Evolutionary conservation across 345 rosid species (phyloP).

Genomic region (sweet orange (Citrus sinensis)): DNA sequence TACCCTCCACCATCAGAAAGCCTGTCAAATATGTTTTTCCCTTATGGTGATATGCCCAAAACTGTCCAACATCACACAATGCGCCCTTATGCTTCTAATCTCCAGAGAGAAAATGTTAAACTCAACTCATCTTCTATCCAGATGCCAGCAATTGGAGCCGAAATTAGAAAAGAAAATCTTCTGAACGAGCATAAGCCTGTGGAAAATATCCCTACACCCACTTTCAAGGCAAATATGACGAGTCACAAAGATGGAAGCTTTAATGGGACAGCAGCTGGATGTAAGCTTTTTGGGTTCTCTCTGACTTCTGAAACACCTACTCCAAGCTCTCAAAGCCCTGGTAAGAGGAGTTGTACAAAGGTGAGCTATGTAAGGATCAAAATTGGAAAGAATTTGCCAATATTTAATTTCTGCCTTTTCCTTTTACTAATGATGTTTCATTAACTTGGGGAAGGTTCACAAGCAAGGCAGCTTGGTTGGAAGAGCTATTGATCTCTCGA

Average conservation of each 20-base stretch:
- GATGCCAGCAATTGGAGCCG: constrained; percentile 31
- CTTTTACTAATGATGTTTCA: constrained; percentile 1
- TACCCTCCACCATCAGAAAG: constrained; percentile 53
- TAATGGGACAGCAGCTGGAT: constrained; percentile 43
- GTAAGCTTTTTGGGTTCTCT: constrained; percentile 84
- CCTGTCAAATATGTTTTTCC: constrained; percentile 37
- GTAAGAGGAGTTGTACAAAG: constrained; percentile 93
- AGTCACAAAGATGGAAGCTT: constrained; percentile 36
- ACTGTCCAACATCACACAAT: constrained; percentile 32
- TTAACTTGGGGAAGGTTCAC: constrained; percentile 60
- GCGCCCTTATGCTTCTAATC: constrained; percentile 28
- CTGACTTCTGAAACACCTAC: constrained; percentile 52
- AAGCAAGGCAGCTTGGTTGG: constrained; percentile 95
- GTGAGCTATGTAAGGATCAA: constrained; percentile 34
- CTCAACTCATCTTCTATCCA: constrained; percentile 29
- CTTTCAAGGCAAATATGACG: constrained; percentile 31
- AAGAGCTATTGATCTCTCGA: constrained; percentile 82
- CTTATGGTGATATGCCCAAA: constrained; percentile 37
- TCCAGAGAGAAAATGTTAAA: constrained; percentile 37
- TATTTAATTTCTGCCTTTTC: constrained; percentile 1
- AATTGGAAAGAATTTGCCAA: constrained; percentile 3
- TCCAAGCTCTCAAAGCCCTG: constrained; percentile 52
- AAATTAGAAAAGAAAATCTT: constrained; percentile 31
- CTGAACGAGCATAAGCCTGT: constrained; percentile 34
- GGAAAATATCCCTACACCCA: constrained; percentile 36